These are phyloP conservation scores for Raddia guianensis DNA, from an alignment of 176 grass and related monocot species.

Conservation along the genomic window DNA sequence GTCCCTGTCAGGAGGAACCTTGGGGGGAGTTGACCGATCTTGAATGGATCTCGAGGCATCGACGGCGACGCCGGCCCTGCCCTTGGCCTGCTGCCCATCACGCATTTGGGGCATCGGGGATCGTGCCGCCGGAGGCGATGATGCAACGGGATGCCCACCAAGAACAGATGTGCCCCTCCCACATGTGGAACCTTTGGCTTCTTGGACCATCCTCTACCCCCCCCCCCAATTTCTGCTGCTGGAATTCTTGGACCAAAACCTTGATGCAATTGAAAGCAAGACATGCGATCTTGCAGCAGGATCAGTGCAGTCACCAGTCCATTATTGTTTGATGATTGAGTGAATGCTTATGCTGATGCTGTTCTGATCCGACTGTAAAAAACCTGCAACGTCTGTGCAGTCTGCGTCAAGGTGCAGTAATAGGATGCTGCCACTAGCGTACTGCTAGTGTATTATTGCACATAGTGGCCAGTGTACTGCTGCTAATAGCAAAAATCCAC, in stretches of 20 bases:
- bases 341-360: constrained; percentile 16
- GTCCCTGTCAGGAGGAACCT: constrained; percentile 56
- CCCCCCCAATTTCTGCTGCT: constrained; percentile 38
- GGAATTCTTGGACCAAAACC: constrained; percentile 34
- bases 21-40: constrained; percentile 41
- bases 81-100: constrained; percentile 60
- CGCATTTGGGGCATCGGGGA: constrained; percentile 48
- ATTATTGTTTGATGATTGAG: constrained; percentile 56
- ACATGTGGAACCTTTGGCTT: constrained; percentile 32
- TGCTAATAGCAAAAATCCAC: no score
- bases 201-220: constrained; percentile 53
- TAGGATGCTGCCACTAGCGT: no score
- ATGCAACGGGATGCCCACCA: constrained; percentile 42
- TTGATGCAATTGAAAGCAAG: constrained; percentile 44
- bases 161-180: constrained; percentile 43
- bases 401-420: constrained; percentile 32
- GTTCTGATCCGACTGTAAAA: constrained; percentile 36
- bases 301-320: not conserved
- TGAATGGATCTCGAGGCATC: constrained; percentile 65
- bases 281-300: constrained; percentile 11
- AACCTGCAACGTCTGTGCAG: constrained; percentile 15
- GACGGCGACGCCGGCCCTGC: not conserved
- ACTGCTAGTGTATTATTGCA: no score
- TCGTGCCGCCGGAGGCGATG: constrained; percentile 18
- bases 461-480: no score